These are phyloP conservation scores for Salisapilia sapeloensis DNA, from an alignment of 352 stramenopile species.

Conservation along the genomic window DNA sequence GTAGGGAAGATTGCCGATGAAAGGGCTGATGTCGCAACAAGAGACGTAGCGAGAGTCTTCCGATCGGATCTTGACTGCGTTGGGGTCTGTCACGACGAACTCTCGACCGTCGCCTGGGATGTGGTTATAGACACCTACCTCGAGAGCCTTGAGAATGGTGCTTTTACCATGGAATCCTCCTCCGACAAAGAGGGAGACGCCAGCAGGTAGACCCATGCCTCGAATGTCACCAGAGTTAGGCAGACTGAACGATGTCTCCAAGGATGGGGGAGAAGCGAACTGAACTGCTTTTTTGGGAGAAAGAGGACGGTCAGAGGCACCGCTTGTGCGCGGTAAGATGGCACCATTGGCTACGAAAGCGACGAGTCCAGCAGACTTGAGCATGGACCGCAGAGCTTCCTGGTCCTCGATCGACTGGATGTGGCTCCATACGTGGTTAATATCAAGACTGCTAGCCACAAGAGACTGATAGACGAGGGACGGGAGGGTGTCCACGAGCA, in stretches of 20 bases:
- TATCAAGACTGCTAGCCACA: constrained; percentile 55
- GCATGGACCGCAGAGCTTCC: constrained; percentile 66
- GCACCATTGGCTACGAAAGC: constrained; percentile 89
- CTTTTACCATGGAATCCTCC: constrained; percentile 97
- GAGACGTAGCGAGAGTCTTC: constrained; percentile 89
- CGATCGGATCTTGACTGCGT: constrained; percentile 89
- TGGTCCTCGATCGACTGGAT: constrained; percentile 89
- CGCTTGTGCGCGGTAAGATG: constrained; percentile 77
- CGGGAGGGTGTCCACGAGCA: constrained; percentile 83
- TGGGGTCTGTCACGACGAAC: constrained; percentile 81
- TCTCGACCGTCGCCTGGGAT: constrained; percentile 90
- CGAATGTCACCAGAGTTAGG: constrained; percentile 68
- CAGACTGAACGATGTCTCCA: constrained; percentile 77
- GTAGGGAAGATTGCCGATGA: constrained; percentile 95
- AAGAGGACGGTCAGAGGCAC: constrained; percentile 38
- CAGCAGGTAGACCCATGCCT: constrained; percentile 89
- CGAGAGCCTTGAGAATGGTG: constrained; percentile 88
- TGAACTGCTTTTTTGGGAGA: constrained; percentile 20
- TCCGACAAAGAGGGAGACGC: constrained; percentile 92
- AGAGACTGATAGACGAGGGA: constrained; percentile 72
- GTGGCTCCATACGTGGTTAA: constrained; percentile 56
- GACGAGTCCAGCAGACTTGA: constrained; percentile 70
- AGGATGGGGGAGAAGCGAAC: constrained; percentile 75
- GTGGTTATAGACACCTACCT: constrained; percentile 94
- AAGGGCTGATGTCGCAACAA: constrained; percentile 86